phyloP scores from a whole-genome alignment of 2,329 filamentous ascomycete genomes.

The Diaporthe sp. region DNA sequence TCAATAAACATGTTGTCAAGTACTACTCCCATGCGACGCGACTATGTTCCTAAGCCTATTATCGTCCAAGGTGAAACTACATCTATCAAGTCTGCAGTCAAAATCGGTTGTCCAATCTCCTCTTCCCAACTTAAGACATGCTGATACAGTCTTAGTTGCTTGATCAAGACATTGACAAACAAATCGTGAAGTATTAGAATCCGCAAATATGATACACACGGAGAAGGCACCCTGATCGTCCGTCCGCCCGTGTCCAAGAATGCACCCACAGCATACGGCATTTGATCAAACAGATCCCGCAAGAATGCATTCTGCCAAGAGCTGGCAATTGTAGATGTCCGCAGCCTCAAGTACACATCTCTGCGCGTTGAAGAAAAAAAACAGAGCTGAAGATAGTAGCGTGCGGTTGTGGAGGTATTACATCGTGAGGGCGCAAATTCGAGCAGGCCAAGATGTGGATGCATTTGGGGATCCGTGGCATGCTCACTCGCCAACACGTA shows the following conservation, averaged over 20 bases:
- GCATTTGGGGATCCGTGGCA: slow-evolving; percentile 13
- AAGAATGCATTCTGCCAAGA: neutral
- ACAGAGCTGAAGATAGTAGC: neutral
- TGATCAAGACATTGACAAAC: neutral
- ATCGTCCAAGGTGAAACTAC: neutral
- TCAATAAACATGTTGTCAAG: neutral
- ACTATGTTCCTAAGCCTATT: neutral
- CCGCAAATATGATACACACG: neutral
- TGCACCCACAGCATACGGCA: neutral
- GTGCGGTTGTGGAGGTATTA: neutral
- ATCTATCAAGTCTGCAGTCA: neutral
- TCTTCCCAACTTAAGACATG: neutral
- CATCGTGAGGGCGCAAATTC: neutral
- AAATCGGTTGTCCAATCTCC: neutral
- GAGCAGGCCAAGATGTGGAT: slow-evolving; percentile 2
- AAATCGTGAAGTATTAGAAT: too few relatives aligned
- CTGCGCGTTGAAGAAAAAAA: neutral
- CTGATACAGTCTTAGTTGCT: neutral
- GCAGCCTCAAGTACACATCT: neutral
- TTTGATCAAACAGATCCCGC: neutral
- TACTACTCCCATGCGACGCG: neutral
- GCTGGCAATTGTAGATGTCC: neutral
- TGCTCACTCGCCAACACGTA: neutral
- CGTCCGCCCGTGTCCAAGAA: neutral
- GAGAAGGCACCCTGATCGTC: neutral